Base-by-base conservation (phyloP, 208 protist species). In the Acanthamoeba culbertsoni region DNA sequence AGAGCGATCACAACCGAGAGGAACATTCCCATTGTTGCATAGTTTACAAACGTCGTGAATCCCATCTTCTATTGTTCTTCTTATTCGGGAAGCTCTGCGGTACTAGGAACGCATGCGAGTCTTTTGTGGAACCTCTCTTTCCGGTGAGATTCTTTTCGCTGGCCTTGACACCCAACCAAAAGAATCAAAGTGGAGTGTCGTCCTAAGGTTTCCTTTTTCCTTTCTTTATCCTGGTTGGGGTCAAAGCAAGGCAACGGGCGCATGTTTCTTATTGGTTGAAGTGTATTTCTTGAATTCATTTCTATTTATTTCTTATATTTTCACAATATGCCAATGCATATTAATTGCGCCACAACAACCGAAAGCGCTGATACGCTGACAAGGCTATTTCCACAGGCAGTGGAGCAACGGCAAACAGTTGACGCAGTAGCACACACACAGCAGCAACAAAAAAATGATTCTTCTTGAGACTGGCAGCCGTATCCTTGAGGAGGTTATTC, bases 381-480 rank as follows among this genome's bases (percentile, higher is more conserved):
- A n/a, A n/a, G n/a, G n/a, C n/a, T n/a, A n/a, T n/a, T n/a, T n/a
- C n/a, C n/a, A n/a, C n/a, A n/a, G n/a, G n/a, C n/a, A n/a, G n/a
- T n/a, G n/a, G n/a, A n/a, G n/a, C n/a, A n/a, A n/a, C n/a, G n/a
- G n/a, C n/a, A n/a, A n/a, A n/a, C n/a, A n/a, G n/a, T n/a, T n/a
- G n/a, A n/a, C 59, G 31, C 59, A 8, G 31, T 8, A 68, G 59
- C 48, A 8, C 48, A 18, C 18, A 55, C 48, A 8, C 12, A 28
- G 23, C 7, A n/a, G 28, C 42, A 51, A 84, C 10, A n/a, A 16
- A 5, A 71, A 68, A 10, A 90, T 90, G 82, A 90, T 90, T 48
- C 82, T 90, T 48, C 57, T 90, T 26, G 82, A 90, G 42, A 68
- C 82, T n/a, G 20, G 26, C 82, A 90, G 26, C 82, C 28, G 82